Conservation (phyloP, 176 grass and related monocot species). For the Hsuehochloa calcarea region DNA sequence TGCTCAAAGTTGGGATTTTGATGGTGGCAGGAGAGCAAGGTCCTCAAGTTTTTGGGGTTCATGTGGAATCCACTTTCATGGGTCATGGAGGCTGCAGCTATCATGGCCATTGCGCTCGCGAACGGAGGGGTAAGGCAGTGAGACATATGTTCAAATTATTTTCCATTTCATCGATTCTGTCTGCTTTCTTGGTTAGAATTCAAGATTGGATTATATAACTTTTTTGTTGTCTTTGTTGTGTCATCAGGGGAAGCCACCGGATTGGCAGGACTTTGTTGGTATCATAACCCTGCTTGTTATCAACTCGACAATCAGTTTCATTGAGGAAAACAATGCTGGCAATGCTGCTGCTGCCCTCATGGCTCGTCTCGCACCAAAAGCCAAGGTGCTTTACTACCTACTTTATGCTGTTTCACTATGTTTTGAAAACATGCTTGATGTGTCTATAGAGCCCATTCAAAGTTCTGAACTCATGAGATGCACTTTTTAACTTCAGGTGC, state of each 20-base stretch:
- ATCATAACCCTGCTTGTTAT: conserved; percentile 73
- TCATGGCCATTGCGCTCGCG: conserved; percentile 75
- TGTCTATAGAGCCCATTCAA: background rate
- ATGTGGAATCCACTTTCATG: conserved; percentile 87
- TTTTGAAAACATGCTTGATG: background rate
- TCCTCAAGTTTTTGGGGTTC: conserved; percentile 79
- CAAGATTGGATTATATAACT: background rate
- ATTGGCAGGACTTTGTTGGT: conserved; percentile 81
- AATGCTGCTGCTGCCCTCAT: conserved; percentile 76
- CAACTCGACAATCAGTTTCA: conserved; percentile 74
- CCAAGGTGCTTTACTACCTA: conserved; percentile 45
- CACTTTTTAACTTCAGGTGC: conserved; percentile 24
- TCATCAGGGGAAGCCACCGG: conserved; percentile 68
- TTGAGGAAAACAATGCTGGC: conserved; percentile 77
- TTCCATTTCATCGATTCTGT: background rate
- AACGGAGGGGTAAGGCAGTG: conserved; percentile 57
- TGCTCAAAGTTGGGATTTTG: background rate
- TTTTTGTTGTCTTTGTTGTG: background rate
- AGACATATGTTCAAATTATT: background rate
- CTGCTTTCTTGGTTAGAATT: background rate
- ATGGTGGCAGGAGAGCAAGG: conserved; percentile 67
- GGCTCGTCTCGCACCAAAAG: conserved; percentile 70
- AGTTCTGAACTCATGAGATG: background rate
- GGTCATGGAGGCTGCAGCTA: conserved; percentile 79
- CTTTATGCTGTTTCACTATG: background rate